Conservation (phyloP, 2,329 filamentous ascomycete species). For the Pyrenochaeta sp. region DNA sequence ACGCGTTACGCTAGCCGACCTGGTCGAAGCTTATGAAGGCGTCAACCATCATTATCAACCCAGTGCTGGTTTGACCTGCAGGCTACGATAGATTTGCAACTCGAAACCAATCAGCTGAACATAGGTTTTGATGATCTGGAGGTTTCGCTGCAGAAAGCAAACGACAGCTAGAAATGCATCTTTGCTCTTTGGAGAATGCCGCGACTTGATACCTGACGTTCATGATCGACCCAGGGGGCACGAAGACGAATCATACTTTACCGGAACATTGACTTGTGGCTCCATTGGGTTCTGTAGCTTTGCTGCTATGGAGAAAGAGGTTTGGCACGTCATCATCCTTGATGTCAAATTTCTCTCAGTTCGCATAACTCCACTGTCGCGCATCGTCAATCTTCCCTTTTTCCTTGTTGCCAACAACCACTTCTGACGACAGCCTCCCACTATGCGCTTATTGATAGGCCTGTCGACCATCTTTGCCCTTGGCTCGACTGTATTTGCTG, state of each 20-base stretch:
- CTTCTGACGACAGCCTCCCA: too few relatives aligned
- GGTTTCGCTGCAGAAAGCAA: too few relatives aligned
- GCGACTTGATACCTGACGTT: not conserved
- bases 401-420: too few relatives aligned
- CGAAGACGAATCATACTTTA: not conserved
- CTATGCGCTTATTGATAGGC: too few relatives aligned
- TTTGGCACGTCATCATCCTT: not conserved
- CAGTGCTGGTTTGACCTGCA: not conserved
- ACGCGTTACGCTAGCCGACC: not conserved
- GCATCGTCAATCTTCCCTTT: too few relatives aligned
- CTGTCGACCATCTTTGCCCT: too few relatives aligned
- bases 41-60: not conserved
- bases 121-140: too few relatives aligned
- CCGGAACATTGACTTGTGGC: not conserved
- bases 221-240: not conserved
- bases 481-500: slow-evolving; percentile 9
- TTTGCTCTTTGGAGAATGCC: too few relatives aligned
- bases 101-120: too few relatives aligned
- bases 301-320: not conserved
- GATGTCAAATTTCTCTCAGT: not conserved
- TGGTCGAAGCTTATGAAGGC: not conserved
- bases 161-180: too few relatives aligned
- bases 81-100: too few relatives aligned
- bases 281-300: not conserved
- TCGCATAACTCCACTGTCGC: not conserved